Percentiles rank a stretch among this genome's conserved stretches.
Evolutionary conservation across 208 protist genomes (phyloP).

Genomic region (Trypanosoma caninum): DNA sequence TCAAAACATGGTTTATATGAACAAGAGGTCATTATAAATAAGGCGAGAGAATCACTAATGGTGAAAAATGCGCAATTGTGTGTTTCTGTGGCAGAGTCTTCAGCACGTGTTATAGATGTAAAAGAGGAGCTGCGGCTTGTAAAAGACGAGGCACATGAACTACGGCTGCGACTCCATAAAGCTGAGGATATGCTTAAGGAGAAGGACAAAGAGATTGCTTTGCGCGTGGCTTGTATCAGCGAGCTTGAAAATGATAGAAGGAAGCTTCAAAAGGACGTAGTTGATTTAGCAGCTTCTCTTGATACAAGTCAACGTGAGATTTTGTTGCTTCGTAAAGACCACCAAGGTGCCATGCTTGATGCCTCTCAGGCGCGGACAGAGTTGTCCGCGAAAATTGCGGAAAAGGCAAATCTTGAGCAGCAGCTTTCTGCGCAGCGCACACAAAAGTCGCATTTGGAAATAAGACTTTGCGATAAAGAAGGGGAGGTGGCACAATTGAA

Average conservation of each 20-base stretch:
- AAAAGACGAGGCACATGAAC: conserved; percentile 68
- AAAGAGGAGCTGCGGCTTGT: conserved; percentile 37
- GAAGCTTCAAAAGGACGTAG: conserved; percentile 44
- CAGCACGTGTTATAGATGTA: conserved; percentile 12
- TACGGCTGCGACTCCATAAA: conserved; percentile 44
- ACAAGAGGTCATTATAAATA: conserved; percentile 29
- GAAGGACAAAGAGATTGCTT: conserved; percentile 42
- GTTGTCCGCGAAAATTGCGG: conserved; percentile 30
- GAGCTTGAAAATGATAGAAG: conserved; percentile 48
- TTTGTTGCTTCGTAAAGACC: conserved; percentile 36
- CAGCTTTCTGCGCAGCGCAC: conserved; percentile 42
- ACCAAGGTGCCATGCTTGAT: conserved; percentile 37
- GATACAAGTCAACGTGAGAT: conserved; percentile 35
- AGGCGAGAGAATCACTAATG: neutral
- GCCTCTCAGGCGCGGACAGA: conserved; percentile 41
- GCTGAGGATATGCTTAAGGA: conserved; percentile 34
- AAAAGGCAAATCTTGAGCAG: conserved; percentile 42
- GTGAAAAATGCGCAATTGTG: conserved; percentile 26
- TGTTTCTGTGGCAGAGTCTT: conserved; percentile 20
- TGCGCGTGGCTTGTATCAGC: conserved; percentile 25
- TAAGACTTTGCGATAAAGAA: conserved; percentile 58
- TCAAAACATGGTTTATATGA: conserved; percentile 20
- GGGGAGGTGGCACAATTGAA: conserved; percentile 36
- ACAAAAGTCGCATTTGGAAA: conserved; percentile 51
- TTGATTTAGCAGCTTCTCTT: conserved; percentile 38